phyloP scores from a whole-genome alignment of 2,329 filamentous ascomycete genomes.

The Fusarium sp. region DNA sequence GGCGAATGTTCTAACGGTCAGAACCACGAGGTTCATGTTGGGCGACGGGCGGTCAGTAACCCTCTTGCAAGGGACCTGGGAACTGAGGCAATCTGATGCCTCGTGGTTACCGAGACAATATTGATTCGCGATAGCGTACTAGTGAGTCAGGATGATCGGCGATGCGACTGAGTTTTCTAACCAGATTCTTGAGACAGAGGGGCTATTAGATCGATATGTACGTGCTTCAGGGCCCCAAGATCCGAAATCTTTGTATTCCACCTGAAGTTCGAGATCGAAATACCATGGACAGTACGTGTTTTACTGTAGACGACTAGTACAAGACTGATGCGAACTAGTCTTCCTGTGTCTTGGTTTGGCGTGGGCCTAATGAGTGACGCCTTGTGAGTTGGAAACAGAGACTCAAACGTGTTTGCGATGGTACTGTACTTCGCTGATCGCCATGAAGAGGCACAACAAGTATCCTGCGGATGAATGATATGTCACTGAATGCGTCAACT shows the following conservation, averaged over 20 bases:
- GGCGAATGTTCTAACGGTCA: not conserved
- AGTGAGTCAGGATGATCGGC: not conserved
- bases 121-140: not conserved
- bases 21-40: conserved; percentile 6
- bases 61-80: not conserved
- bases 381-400: not conserved
- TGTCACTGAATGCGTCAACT: not conserved
- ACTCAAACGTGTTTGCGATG: not conserved
- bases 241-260: not conserved
- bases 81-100: conserved; percentile 1
- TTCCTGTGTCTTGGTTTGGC: not conserved
- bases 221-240: not conserved
- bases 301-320: not conserved
- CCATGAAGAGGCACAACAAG: not conserved
- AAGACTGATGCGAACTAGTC: not conserved
- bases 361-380: not conserved
- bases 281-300: not conserved
- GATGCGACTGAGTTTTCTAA: not conserved
- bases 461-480: not conserved
- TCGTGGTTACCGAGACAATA: conserved; percentile 3
- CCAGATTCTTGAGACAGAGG: not conserved
- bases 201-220: not conserved
- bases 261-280: not conserved
- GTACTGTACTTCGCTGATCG: not conserved
- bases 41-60: conserved; percentile 27